Base-by-base conservation (phyloP, 441 rosid species). In the Lepidium campestre region DNA sequence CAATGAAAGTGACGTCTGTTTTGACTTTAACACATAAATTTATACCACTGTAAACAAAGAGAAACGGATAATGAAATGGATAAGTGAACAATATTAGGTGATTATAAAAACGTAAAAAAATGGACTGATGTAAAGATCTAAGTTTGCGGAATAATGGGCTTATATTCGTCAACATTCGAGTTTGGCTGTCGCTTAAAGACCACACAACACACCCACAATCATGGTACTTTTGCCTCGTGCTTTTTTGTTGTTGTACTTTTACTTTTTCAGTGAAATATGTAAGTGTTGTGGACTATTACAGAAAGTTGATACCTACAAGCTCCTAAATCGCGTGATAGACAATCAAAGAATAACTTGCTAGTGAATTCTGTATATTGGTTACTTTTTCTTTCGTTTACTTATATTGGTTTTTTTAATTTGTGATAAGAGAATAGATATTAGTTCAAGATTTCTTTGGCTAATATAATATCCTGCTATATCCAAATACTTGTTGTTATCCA, bases 141-240 rank as follows among this genome's bases (percentile, higher is more conserved):
- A 46, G 39, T 15, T 57, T 35, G 64, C 48, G 64, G 71, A 25
- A 66, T 57, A 47, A 37, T 34, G 58, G 72, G 50, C 32, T 48
- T 58, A 50, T 50, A 58, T 39, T 58, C 72, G 32, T 57, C 58
- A 37, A 39, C 22, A 68, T 49, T 57, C 19, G 50, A 68, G 72
- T 68, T 68, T 57, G 41, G 52, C 3, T 68, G 66, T 68, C 66
- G 65, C 58, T 25, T 68, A 68, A 58, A 59, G 73, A 49, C 34
- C 35, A 39, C 65, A 57, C 50, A 57, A n/a, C n/a, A n/a, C 6
- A 27, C 17, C 35, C 59, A 58, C 34, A 19, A 49, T 67, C 65
- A 67, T 67, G 17, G 32, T 37, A 5, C 7, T 56, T 17, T 6
- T 45, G 45, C 47, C 57, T 39, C 71, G 71, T 67, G 71, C 56